These are phyloP conservation scores for Fraxinus ornus DNA, from an alignment of 305 asterid genomes.

Conservation along the genomic window DNA sequence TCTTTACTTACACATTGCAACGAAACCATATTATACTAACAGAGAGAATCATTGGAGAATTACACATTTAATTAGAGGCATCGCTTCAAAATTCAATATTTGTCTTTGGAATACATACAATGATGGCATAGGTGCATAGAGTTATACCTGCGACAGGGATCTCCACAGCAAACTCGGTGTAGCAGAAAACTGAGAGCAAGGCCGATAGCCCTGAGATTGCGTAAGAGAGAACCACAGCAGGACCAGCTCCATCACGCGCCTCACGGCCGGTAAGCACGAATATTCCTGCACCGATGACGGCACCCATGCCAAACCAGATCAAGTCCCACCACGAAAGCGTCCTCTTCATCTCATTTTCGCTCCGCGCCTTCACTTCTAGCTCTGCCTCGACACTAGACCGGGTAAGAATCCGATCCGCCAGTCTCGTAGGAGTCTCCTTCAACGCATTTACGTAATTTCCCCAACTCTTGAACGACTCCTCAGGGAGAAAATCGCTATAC, in stretches of 20 bases:
- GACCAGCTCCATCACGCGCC: conserved; percentile 58
- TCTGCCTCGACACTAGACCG: conserved; percentile 58
- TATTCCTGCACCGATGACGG: not conserved
- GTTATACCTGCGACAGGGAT: conserved; percentile 44
- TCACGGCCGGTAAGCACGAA: conserved; percentile 40
- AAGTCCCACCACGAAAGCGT: conserved; percentile 34
- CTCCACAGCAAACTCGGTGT: conserved; percentile 77
- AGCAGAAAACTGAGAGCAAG: conserved; percentile 39
- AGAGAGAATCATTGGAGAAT: not conserved
- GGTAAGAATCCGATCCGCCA: conserved; percentile 51
- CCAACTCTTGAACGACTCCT: conserved; percentile 34
- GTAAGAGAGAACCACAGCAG: conserved; percentile 71
- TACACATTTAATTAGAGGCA: not conserved
- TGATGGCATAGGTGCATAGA: not conserved
- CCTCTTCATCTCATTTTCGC: conserved; percentile 67
- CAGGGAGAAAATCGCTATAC: conserved; percentile 79
- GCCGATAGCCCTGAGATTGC: conserved; percentile 53
- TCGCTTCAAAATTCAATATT: not conserved
- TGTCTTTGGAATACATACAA: not conserved
- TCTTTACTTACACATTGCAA: not conserved
- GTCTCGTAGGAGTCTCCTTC: conserved; percentile 22
- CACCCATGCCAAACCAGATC: not conserved
- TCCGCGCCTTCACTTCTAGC: conserved; percentile 55
- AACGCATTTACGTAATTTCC: not conserved
- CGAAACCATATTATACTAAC: not conserved